These are phyloP conservation scores for Polytrichum formosum DNA, from an alignment of 225 moss, liverwort and hornwort genomes.

Conservation along the genomic window DNA sequence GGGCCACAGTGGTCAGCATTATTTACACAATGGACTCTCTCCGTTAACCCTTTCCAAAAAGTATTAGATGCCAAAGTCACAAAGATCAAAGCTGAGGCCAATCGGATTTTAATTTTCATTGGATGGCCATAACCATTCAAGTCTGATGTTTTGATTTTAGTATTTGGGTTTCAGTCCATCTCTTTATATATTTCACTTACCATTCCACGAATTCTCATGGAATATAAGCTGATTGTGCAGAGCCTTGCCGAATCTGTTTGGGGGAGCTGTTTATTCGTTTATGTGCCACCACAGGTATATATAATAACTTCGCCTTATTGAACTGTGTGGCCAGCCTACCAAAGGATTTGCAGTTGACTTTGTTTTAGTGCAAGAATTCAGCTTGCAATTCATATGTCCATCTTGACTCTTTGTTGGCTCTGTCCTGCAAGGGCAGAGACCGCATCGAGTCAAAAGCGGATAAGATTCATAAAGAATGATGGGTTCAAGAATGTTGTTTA, in stretches of 20 bases:
- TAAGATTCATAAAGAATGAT: too few species aligned
- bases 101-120: too few species aligned
- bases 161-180: background rate
- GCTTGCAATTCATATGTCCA: background rate
- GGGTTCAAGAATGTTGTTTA: too few species aligned
- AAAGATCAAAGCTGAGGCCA: too few species aligned
- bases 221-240: slow-evolving; percentile 34
- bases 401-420: too few species aligned
- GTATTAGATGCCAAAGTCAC: too few species aligned
- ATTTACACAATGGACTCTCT: too few species aligned
- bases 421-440: too few species aligned
- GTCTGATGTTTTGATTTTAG: background rate
- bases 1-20: too few species aligned
- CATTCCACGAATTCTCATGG: slow-evolving; percentile 7
- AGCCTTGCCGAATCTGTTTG: slow-evolving; percentile 91
- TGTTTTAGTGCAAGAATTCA: background rate
- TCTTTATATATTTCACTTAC: background rate
- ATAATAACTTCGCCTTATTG: background rate
- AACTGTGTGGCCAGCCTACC: background rate
- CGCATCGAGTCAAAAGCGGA: too few species aligned
- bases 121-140: too few species aligned
- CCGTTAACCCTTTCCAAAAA: too few species aligned
- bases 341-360: background rate
- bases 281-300: slow-evolving; percentile 97
- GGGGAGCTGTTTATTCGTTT: slow-evolving; percentile 98